phyloP scores from a whole-genome alignment of 2,329 filamentous ascomycete genomes.

The Exophiala oligosperma region DNA sequence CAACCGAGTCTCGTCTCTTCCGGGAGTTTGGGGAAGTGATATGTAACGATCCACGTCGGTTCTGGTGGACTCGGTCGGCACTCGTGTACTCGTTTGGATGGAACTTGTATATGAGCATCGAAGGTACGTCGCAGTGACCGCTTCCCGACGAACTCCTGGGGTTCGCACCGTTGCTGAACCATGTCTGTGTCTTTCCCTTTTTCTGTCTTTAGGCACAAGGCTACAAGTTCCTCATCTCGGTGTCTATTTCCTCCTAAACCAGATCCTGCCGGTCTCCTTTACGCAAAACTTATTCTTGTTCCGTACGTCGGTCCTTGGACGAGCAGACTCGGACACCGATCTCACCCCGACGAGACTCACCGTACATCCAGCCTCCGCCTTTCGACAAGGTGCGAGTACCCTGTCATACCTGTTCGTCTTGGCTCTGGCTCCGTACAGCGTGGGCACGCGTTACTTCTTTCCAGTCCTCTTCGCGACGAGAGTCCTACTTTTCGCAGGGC shows the following conservation, averaged over 20 bases:
- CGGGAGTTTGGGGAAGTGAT: constrained; percentile 15
- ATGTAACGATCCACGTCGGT: constrained; percentile 7
- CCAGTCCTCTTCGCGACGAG: constrained; percentile 28
- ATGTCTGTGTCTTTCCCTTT: no score
- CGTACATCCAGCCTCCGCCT: not conserved
- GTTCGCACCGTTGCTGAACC: no score
- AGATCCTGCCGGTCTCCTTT: constrained; percentile 61
- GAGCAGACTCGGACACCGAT: not conserved
- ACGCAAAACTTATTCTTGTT: constrained; percentile 65
- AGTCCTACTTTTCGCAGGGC: constrained; percentile 28
- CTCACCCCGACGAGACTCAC: constrained; percentile 1
- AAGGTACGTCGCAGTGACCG: constrained; percentile 7
- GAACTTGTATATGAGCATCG: constrained; percentile 20
- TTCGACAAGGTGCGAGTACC: constrained; percentile 22
- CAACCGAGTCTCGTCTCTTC: constrained; percentile 16
- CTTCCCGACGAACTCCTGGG: no score
- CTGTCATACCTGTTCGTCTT: constrained; percentile 23
- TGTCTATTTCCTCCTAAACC: constrained; percentile 60
- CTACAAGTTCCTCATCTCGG: constrained; percentile 52
- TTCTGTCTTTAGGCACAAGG: not conserved
- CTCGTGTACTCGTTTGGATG: constrained; percentile 16
- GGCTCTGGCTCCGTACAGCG: constrained; percentile 24
- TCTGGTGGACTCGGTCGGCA: constrained; percentile 14
- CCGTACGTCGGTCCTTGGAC: constrained; percentile 32
- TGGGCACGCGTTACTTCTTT: constrained; percentile 28